These are phyloP conservation scores for Penicillium fimorum DNA, from an alignment of 495 filamentous ascomycete genomes.

Conservation along the genomic window DNA sequence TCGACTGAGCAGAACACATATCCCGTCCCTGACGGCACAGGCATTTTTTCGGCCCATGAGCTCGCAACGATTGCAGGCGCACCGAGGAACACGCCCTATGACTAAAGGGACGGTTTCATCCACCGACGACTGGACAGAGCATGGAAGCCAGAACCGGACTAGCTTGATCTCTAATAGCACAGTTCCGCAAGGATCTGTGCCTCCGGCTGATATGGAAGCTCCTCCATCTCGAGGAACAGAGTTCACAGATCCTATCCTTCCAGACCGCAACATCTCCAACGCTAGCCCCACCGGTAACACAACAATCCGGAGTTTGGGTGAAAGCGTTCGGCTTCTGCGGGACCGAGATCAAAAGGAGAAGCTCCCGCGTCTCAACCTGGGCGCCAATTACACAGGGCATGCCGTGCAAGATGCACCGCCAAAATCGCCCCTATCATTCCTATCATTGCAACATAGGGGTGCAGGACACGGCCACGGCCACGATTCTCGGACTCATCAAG, in stretches of 20 bases:
- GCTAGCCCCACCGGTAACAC: slow-evolving; percentile 70
- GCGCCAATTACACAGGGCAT: slow-evolving; percentile 51
- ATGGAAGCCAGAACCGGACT: slow-evolving; percentile 47
- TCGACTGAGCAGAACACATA: slow-evolving; percentile 81
- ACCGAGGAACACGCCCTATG: slow-evolving; percentile 62
- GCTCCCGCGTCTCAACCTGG: slow-evolving; percentile 55
- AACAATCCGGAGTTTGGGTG: slow-evolving; percentile 62
- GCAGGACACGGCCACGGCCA: slow-evolving; percentile 44
- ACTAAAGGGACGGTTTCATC: slow-evolving; percentile 42
- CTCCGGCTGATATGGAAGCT: slow-evolving; percentile 54
- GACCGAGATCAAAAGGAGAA: slow-evolving; percentile 49
- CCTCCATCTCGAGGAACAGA: slow-evolving; percentile 79
- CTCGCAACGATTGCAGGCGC: slow-evolving; percentile 89
- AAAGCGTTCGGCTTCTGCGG: slow-evolving; percentile 73
- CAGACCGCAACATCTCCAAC: slow-evolving; percentile 68
- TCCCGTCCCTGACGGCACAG: slow-evolving; percentile 81
- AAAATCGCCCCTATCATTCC: slow-evolving; percentile 70
- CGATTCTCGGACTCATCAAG: slow-evolving; percentile 64
- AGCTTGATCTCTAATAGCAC: slow-evolving; percentile 50
- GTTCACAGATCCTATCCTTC: slow-evolving; percentile 61
- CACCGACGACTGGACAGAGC: slow-evolving; percentile 45
- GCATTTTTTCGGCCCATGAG: slow-evolving; percentile 97
- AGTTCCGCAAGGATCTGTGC: slow-evolving; percentile 35
- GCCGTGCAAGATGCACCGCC: slow-evolving; percentile 52
- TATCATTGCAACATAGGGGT: slow-evolving; percentile 54